Base-by-base conservation (phyloP, 176 grass and related monocot species). In the Ananas comosus region DNA sequence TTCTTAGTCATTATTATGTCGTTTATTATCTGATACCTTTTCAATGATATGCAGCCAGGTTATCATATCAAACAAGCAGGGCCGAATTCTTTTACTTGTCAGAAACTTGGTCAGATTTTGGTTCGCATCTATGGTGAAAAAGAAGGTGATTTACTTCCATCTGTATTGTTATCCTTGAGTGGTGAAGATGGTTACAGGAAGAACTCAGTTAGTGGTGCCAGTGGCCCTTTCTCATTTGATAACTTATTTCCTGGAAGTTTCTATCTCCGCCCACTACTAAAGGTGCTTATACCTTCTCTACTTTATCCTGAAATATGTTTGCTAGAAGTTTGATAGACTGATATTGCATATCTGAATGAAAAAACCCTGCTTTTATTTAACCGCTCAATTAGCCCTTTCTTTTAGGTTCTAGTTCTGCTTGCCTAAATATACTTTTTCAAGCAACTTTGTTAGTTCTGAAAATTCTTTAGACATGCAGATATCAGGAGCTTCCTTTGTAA, bases 161-260 rank as follows among this genome's bases (percentile, higher is more conserved):
- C 89, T 67, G 89, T 99, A 74, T 83, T 99, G 6, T 76, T 99
- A 65, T 93, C 94, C 74, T 81, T 99, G 75, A 99, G 89, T 80
- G 90, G 94, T 5, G 94, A 99, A 74, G 87, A 87, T 81, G 89
- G 89, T 18, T 99, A 93, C 82, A 82, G 94, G 86, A 99, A 99
- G 74, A 99, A 99, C 73, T 90, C 94, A 68, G 70, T 90, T 78
- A 87, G 86, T 83, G 83, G 82, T 71, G 65, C 74, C 70, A 84
- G 84, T 81, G 89, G 94, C 76, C 77, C 74, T 70, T 99, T 99
- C 77, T 81, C 72, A 49, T 99, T 99, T 74, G 73, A 80, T 59
- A 82, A 93, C 72, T 88, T 99, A 79, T 93, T 93, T 78, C 94
- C 89, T 54, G 90, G 94, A 82, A 91, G 85, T 74, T 99, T 93